Evolutionary conservation across 2,329 filamentous ascomycete species (phyloP), one percentile per base, ranked within the genome.

Genomic region (Amesomyces nigricolor): DNA sequence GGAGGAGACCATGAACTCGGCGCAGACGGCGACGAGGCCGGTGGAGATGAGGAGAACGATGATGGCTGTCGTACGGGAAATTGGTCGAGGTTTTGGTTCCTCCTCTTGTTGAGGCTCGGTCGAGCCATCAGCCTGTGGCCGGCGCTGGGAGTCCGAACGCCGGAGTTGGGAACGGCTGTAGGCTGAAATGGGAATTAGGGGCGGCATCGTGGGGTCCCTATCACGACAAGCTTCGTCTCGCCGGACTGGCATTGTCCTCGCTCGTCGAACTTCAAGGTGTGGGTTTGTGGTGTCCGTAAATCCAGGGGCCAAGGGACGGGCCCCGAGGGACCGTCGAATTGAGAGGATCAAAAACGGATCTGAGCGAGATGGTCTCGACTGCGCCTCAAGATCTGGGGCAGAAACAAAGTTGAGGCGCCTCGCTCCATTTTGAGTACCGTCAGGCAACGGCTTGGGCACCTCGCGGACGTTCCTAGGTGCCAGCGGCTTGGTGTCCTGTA

Each of bases 1-100:
- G 44, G 81, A 83, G 57, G 77, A 78, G 19, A 88, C 83, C 64
- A 88, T 80, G 65, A 87, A 86, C 63, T 88, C 85, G 58, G 86
- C 85, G 63, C 85, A 88, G 2, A 80, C 69, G 0, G 85, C 85
- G 0, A 88, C 84, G 11, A 88, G 73, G 3, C 73, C 83, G 3
- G 85, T 88, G 0, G 82, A 80, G 13, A 83, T 65, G 8, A 88
- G 70, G 1, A 89, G 74, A 16, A 86, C 73, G 16, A 86, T 61
- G 5, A 87, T 64, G 14, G 85, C 80, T 0, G 81, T 74, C 16
- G 69, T 72, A 14, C 75, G 76, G 35, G 47, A 49, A 16, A 19
- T 29, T n/a, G 45, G 29, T 26, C 37, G 45, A 14, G 14, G 10
- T 26, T 35, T 35, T 9, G 32, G 32, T 35, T 13, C 32, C 9